Percentiles rank a stretch among this genome's conserved stretches.
phyloP scores from a whole-genome alignment of 2,329 filamentous ascomycete genomes.

The Myriosclerotinia scirpicola region DNA sequence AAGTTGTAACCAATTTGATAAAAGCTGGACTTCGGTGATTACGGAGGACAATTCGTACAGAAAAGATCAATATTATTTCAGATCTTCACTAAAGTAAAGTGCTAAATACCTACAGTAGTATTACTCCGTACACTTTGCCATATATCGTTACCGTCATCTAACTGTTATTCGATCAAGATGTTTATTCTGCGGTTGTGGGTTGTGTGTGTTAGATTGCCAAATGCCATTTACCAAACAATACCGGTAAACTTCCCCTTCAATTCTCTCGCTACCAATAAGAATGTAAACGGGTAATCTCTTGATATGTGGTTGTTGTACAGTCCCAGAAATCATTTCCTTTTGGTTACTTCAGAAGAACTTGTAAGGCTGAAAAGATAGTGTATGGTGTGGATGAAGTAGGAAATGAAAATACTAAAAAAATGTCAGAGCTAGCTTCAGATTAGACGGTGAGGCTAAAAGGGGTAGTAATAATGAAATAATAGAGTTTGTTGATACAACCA shows the following conservation, averaged over 20 bases:
- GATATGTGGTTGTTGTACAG: background rate
- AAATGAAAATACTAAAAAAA: constrained; percentile 10
- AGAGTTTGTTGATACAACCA: background rate
- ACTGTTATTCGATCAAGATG: background rate
- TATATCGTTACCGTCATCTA: background rate
- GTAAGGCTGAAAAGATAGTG: constrained; percentile 20
- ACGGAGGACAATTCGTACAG: no score
- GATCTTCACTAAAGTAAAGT: no score
- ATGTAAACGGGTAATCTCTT: background rate
- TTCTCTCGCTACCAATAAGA: background rate
- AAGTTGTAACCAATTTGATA: no score
- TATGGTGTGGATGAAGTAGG: background rate
- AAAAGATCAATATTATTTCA: no score
- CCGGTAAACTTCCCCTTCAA: no score
- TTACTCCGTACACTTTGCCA: background rate
- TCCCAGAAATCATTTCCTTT: background rate
- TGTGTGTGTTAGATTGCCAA: no score
- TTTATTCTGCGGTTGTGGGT: no score
- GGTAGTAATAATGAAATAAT: background rate
- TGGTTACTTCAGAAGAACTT: constrained; percentile 19
- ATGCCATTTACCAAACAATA: no score
- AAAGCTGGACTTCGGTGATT: no score
- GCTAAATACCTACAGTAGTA: no score
- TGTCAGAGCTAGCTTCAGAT: background rate
- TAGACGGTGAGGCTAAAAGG: constrained; percentile 1